Evolutionary conservation across 495 filamentous ascomycete genomes (phyloP).

Genomic region (Penicillium taxi): DNA sequence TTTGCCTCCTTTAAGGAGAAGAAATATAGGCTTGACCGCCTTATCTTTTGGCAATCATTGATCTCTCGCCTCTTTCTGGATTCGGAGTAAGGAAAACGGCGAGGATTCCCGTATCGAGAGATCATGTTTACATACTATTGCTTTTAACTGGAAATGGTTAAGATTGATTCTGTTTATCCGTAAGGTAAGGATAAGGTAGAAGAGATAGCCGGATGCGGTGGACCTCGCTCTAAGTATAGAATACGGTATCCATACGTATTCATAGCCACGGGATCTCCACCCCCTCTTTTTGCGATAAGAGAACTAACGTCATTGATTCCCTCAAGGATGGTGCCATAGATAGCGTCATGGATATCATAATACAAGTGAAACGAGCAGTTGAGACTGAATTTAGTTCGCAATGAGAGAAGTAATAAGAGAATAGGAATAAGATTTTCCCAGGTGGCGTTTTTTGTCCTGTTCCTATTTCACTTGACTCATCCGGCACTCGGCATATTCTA

Average conservation of each 20-base stretch:
- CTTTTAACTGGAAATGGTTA: conserved; percentile 2
- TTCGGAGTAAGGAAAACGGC: conserved; percentile 14
- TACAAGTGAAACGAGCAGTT: no score
- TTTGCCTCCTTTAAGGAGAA: conserved; percentile 6
- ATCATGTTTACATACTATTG: conserved; percentile 21
- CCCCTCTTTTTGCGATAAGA: conserved; percentile 29
- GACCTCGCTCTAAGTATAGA: no score
- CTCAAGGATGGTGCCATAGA: background rate
- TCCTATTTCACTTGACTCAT: conserved; percentile 21
- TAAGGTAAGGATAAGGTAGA: background rate
- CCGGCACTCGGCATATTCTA: conserved; percentile 20
- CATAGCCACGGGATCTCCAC: no score
- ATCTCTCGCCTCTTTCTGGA: conserved; percentile 11
- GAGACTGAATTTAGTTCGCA: no score
- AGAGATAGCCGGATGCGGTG: no score
- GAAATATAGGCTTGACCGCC: conserved; percentile 7
- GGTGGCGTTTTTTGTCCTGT: conserved; percentile 21
- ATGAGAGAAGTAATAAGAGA: no score
- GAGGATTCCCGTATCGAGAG: conserved; percentile 7
- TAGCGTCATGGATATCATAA: no score
- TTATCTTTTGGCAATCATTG: conserved; percentile 12
- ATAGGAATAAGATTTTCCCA: conserved; percentile 3
- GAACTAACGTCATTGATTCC: conserved; percentile 19
- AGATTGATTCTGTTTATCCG: background rate
- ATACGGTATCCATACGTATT: no score